Evolutionary conservation across 2,329 filamentous ascomycete genomes (phyloP).

Genomic region (Fusarium xyrophilum): DNA sequence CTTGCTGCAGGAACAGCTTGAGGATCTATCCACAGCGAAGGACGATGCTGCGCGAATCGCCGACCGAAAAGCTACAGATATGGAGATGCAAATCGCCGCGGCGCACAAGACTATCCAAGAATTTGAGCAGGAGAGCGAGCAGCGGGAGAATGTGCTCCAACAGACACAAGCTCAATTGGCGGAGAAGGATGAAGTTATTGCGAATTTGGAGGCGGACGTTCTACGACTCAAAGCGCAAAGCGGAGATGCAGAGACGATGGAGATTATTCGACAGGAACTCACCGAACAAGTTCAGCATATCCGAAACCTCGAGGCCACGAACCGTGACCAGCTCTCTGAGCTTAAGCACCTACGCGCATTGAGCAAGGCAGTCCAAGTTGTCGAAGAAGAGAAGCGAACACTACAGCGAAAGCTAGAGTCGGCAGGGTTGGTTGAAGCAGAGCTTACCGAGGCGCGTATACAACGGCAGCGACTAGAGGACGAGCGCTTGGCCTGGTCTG

Average conservation of each 20-base stretch:
- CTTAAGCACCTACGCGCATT: slow-evolving; percentile 81
- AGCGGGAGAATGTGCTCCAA: slow-evolving; percentile 63
- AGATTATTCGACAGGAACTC: slow-evolving; percentile 84
- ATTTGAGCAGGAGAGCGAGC: slow-evolving; percentile 63
- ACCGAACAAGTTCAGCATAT: slow-evolving; percentile 94
- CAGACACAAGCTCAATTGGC: slow-evolving; percentile 70
- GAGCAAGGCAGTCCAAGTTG: slow-evolving; percentile 87
- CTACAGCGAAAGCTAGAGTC: slow-evolving; percentile 79
- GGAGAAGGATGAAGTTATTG: slow-evolving; percentile 74
- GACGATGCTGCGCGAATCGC: slow-evolving; percentile 72
- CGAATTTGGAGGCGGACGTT: slow-evolving; percentile 81
- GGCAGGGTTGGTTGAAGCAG: slow-evolving; percentile 75
- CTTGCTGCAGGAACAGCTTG: slow-evolving; percentile 78
- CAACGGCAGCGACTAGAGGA: slow-evolving; percentile 89
- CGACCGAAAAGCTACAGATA: slow-evolving; percentile 62
- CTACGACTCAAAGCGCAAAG: slow-evolving; percentile 84
- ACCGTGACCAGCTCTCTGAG: slow-evolving; percentile 79
- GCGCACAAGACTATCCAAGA: slow-evolving; percentile 61
- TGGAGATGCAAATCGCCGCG: slow-evolving; percentile 60
- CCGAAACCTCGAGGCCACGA: slow-evolving; percentile 78
- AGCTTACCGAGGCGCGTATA: slow-evolving; percentile 79
- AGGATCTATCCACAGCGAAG: slow-evolving; percentile 69
- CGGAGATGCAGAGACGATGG: slow-evolving; percentile 84
- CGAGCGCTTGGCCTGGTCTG: slow-evolving; percentile 84
- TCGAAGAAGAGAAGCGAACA: slow-evolving; percentile 92